Base-by-base conservation (phyloP, 2,329 filamentous ascomycete species). In the Didymella exigua region DNA sequence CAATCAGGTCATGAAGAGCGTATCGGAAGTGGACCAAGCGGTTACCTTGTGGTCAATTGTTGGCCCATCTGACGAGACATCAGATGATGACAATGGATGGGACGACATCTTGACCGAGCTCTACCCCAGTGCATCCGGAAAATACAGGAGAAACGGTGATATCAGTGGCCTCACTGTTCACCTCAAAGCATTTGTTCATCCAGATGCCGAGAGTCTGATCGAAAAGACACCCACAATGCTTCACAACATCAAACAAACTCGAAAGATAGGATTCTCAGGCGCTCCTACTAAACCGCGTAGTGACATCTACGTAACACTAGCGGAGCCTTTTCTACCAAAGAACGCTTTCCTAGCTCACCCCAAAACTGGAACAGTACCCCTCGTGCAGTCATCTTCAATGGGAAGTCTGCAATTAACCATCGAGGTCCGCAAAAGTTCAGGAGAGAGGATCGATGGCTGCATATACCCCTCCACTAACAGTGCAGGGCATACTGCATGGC, bases 261-360 rank as follows among this genome's bases (percentile, higher is more conserved):
- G 83, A 66, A 95, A 95, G 72, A 93, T 98, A 74, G 95, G 93
- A 2, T 98, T 99, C 72, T 91, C 93, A 3, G 93, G 93, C 11
- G 93, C 93, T 1, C 93, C 95, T 0, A 92, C 89, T 0, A 93
- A 91, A 71, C 83, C 89, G 14, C 84, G 96, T 66, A 97, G 92
- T 10, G 96, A 99, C 73, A 98, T 99, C 45, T 99, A 99, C 71
- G 76, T 99, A 38, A 97, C 92, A 0, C 76, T 99, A 42, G 86
- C 87, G 54, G 87, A 91, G 60, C 90, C 91, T 0, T 82, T 87
- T n/a, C 79, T 99, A 21, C 87, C 89, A 16, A 86, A 87, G 53
- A 83, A 85, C 60, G 83, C 84, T 10, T 78, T 84, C 34, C 75
- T 89, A 19, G 84, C 85, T 8, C 87, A 89, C 67, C 86, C 86